A percentile compares a stretch with the other conserved stretches of the same genome.
phyloP scores from a whole-genome alignment of 176 grass and related monocot species.

The Poa pratensis region DNA sequence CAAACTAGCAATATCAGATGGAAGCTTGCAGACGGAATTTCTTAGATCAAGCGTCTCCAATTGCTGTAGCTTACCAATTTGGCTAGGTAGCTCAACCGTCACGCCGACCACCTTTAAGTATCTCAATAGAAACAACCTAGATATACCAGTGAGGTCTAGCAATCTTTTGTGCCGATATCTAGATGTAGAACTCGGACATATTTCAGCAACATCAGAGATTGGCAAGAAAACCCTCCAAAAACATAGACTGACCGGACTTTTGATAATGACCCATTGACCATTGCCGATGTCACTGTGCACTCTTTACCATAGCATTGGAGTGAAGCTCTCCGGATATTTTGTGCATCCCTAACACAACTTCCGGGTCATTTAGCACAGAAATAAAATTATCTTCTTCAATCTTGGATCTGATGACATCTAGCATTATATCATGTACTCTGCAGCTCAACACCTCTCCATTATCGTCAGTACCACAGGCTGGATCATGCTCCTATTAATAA shows the following conservation, averaged over 20 bases:
- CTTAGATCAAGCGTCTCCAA: too few relatives aligned
- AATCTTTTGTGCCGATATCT: too few relatives aligned
- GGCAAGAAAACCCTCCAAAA: not conserved
- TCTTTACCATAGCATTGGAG: not conserved
- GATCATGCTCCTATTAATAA: constrained; percentile 52
- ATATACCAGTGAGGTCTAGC: not conserved
- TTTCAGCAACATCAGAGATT: not conserved
- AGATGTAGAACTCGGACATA: not conserved
- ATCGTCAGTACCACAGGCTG: constrained; percentile 9
- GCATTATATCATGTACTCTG: constrained; percentile 53
- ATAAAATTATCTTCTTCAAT: constrained; percentile 54
- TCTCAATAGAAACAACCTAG: not conserved
- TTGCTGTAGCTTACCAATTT: not conserved
- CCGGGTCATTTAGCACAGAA: not conserved
- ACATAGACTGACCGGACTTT: not conserved
- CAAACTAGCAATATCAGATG: too few relatives aligned
- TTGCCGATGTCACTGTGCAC: not conserved
- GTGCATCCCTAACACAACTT: not conserved
- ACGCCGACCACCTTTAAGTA: not conserved
- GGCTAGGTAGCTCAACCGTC: not conserved
- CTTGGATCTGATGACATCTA: constrained; percentile 41
- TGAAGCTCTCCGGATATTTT: not conserved
- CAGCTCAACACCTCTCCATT: constrained; percentile 30
- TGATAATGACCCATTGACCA: not conserved
- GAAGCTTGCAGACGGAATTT: too few relatives aligned